A percentile compares a stretch with the other conserved stretches of the same genome.
Evolutionary conservation across 2,329 filamentous ascomycete species (phyloP).

Genomic region (Ascochyta clinopodiicola): DNA sequence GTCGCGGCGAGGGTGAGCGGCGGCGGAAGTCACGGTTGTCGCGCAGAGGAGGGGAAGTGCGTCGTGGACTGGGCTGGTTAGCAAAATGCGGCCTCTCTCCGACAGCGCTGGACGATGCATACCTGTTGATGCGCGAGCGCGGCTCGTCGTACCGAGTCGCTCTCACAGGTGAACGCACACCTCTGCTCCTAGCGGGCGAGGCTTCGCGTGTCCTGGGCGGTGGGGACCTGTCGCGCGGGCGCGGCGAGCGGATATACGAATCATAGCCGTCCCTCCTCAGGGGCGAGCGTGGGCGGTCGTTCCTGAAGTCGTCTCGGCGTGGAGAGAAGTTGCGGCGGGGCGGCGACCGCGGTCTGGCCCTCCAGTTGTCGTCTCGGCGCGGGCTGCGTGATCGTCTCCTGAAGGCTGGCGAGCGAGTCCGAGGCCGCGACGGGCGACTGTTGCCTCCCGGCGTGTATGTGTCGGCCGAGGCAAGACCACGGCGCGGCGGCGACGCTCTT

Average conservation of each 20-base stretch:
- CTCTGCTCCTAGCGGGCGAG: slow-evolving; percentile 56
- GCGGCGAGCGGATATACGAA: slow-evolving; percentile 51
- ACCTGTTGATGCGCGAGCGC: slow-evolving; percentile 49
- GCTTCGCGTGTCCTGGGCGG: slow-evolving; percentile 53
- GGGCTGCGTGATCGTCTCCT: slow-evolving; percentile 51
- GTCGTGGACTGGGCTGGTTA: slow-evolving; percentile 37
- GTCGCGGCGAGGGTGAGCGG: slow-evolving; percentile 61
- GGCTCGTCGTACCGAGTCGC: slow-evolving; percentile 55
- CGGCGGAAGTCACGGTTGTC: slow-evolving; percentile 58
- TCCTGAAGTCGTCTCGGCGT: slow-evolving; percentile 47
- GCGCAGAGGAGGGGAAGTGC: slow-evolving; percentile 53
- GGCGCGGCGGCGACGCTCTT: slow-evolving; percentile 37
- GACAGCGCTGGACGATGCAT: background rate
- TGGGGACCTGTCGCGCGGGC: slow-evolving; percentile 52
- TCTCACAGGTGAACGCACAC: slow-evolving; percentile 52
- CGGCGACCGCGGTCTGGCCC: slow-evolving; percentile 57
- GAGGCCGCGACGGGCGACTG: slow-evolving; percentile 41
- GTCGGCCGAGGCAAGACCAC: slow-evolving; percentile 47
- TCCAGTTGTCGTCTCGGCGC: slow-evolving; percentile 52
- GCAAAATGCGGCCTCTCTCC: background rate
- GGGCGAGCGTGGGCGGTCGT: slow-evolving; percentile 50
- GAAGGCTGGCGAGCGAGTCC: slow-evolving; percentile 49
- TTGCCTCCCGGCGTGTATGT: slow-evolving; percentile 49
- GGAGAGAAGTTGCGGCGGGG: slow-evolving; percentile 51
- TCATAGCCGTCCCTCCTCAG: slow-evolving; percentile 46